These are phyloP conservation scores for Paracorniculantispora psalliotae DNA, from an alignment of 2,329 filamentous ascomycete genomes.

Conservation along the genomic window DNA sequence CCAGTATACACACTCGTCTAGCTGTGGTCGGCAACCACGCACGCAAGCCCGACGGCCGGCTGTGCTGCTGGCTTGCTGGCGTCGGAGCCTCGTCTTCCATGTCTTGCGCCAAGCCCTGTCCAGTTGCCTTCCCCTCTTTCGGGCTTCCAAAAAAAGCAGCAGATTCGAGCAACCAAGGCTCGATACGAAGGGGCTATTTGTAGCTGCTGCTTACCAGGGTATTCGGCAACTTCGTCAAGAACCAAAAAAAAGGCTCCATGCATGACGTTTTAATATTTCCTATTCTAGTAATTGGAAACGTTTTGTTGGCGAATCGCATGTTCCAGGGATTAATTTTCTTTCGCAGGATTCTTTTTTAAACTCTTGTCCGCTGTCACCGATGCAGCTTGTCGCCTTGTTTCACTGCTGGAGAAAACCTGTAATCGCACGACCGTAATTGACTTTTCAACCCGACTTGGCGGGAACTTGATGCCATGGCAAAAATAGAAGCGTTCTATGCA, in stretches of 20 bases:
- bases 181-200: background rate
- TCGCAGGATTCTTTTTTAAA: background rate
- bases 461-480: background rate
- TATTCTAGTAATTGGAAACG: background rate
- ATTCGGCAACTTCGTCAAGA: background rate
- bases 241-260: background rate
- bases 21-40: background rate
- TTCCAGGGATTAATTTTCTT: background rate
- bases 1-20: background rate
- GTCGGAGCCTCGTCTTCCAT: background rate
- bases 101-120: background rate
- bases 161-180: background rate
- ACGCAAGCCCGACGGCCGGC: background rate
- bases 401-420: background rate
- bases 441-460: background rate
- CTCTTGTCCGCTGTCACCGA: background rate
- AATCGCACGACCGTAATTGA: background rate
- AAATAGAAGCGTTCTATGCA: too few species aligned
- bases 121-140: background rate
- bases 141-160: background rate
- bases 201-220: background rate
- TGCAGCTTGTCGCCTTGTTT: background rate
- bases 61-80: background rate
- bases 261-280: background rate
- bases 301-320: background rate